A percentile compares a stretch with the other conserved stretches of the same genome.
These are phyloP conservation scores for Globisporangium perplexum DNA, from an alignment of 352 stramenopile species.

Conservation along the genomic window DNA sequence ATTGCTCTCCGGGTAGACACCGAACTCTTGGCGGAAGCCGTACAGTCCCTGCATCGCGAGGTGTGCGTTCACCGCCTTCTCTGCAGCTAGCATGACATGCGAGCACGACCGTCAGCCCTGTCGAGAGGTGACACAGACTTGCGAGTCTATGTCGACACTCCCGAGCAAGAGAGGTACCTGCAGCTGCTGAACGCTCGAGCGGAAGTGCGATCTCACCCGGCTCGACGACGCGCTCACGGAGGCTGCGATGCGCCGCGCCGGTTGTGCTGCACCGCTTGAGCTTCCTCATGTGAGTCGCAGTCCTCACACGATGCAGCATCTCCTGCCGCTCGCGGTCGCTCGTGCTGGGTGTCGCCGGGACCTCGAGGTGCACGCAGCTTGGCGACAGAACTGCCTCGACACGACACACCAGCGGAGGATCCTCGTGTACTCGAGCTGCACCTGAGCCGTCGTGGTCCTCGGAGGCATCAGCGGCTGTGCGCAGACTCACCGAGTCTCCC, in stretches of 20 bases:
- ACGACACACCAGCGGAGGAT: background rate
- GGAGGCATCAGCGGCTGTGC: background rate
- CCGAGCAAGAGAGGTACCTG: no score
- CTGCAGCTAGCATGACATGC: no score
- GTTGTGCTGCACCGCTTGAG: constrained; percentile 8
- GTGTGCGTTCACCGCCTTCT: constrained; percentile 6
- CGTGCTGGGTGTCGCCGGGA: background rate
- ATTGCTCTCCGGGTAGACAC: constrained; percentile 19
- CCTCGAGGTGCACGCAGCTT: background rate
- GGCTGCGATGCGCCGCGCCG: constrained; percentile 13
- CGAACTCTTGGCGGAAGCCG: constrained; percentile 17
- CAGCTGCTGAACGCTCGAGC: background rate
- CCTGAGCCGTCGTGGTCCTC: background rate
- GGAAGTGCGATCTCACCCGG: constrained; percentile 13
- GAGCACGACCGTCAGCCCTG: background rate
- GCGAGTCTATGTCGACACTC: no score
- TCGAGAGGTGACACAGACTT: no score
- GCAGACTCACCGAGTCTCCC: constrained; percentile 10
- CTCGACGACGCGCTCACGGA: constrained; percentile 16
- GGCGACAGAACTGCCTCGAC: constrained; percentile 7
- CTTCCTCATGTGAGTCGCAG: constrained; percentile 11
- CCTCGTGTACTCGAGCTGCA: background rate
- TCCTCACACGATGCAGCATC: background rate
- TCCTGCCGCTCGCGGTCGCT: constrained; percentile 2
- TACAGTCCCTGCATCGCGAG: constrained; percentile 24